A percentile compares a stretch with the other conserved stretches of the same genome.
Evolutionary conservation across 352 stramenopile species (phyloP).

Genomic region (Sclerospora graminicola): DNA sequence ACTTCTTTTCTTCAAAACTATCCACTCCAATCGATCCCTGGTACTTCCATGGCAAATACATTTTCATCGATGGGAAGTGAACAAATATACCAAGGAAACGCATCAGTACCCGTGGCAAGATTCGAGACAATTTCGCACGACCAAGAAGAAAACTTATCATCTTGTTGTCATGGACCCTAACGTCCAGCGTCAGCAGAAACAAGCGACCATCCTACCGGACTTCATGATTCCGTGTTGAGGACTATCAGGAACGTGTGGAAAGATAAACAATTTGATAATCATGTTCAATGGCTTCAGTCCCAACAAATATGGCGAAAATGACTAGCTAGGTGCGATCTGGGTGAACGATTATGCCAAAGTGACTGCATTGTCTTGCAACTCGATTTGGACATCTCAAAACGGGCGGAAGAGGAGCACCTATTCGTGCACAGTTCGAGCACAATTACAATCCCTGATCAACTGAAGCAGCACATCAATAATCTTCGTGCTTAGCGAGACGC

Average conservation of each 20-base stretch:
- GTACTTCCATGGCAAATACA: no score
- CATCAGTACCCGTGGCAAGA: no score
- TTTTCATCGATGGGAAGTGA: no score
- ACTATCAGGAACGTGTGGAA: neutral
- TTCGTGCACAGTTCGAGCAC: slow-evolving; percentile 33
- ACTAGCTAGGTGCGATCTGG: slow-evolving; percentile 26
- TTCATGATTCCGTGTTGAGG: slow-evolving; percentile 13
- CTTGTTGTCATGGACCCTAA: slow-evolving; percentile 15
- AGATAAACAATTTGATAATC: no score
- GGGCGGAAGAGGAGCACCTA: slow-evolving; percentile 18
- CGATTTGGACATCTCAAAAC: slow-evolving; percentile 16
- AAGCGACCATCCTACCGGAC: slow-evolving; percentile 4
- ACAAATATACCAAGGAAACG: no score
- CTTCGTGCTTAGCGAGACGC: slow-evolving; percentile 19
- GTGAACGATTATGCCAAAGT: slow-evolving; percentile 27
- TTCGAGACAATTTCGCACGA: no score
- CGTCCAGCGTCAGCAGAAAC: slow-evolving; percentile 9
- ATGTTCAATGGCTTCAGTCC: slow-evolving; percentile 9
- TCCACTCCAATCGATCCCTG: no score
- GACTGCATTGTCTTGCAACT: slow-evolving; percentile 22
- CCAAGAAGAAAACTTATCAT: slow-evolving; percentile 8
- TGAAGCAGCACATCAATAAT: no score
- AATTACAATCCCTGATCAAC: no score
- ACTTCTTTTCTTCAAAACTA: no score
- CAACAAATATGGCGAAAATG: slow-evolving; percentile 13